Conservation (phyloP, 2,329 filamentous ascomycete species). For the Bimuria novae-zelandiae region DNA sequence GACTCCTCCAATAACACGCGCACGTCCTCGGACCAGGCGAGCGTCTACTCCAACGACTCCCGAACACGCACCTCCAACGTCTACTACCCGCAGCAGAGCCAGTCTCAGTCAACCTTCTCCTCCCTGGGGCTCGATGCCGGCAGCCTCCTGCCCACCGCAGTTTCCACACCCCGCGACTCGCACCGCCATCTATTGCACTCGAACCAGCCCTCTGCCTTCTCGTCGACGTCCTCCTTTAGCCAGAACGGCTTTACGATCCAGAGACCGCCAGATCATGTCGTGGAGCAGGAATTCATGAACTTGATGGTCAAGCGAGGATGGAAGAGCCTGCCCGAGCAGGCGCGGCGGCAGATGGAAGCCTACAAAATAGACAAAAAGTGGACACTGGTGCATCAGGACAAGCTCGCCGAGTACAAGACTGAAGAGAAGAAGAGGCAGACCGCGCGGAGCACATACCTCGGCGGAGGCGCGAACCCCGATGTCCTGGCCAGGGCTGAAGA, state of each 20-base stretch:
- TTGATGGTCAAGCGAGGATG: conserved; percentile 98
- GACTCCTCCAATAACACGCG: conserved; percentile 58
- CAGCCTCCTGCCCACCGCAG: conserved; percentile 45
- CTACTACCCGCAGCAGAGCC: conserved; percentile 60
- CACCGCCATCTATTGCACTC: conserved; percentile 48
- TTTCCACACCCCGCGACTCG: conserved; percentile 48
- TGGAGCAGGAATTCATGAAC: conserved; percentile 89
- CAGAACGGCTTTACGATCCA: conserved; percentile 66
- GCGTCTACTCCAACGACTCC: conserved; percentile 66
- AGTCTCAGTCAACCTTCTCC: conserved; percentile 59
- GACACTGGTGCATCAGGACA: conserved; percentile 95
- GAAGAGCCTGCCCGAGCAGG: conserved; percentile 95
- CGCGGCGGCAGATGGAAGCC: conserved; percentile 91
- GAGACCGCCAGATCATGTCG: conserved; percentile 75
- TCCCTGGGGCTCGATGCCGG: conserved; percentile 50
- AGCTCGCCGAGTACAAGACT: conserved; percentile 88
- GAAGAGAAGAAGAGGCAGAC: conserved; percentile 87
- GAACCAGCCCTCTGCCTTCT: conserved; percentile 52
- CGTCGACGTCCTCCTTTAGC: conserved; percentile 55
- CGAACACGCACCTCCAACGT: conserved; percentile 57
- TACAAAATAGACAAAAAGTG: conserved; percentile 96
- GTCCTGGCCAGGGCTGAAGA: conserved; percentile 83
- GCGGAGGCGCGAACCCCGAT: conserved; percentile 59
- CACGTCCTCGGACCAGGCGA: conserved; percentile 67
- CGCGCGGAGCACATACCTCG: conserved; percentile 62